A percentile compares a stretch with the other conserved stretches of the same genome.
Conservation (phyloP, 371 early-diverging fungal genomes). For the Rhizopus arrhizus region DNA sequence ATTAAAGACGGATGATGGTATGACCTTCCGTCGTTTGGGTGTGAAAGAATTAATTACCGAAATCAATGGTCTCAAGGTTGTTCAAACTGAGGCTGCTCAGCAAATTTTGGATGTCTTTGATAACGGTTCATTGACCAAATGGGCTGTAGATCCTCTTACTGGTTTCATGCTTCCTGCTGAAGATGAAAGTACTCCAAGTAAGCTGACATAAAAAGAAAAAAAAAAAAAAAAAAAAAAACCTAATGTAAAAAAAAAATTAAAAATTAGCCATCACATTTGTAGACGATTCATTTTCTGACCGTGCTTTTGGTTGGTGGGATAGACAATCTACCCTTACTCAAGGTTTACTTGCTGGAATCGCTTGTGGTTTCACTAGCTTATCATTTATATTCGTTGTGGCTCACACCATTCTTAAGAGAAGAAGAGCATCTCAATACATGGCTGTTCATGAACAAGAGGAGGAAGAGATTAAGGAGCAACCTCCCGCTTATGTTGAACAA, state of each 20-base stretch:
- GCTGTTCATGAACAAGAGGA: conserved; percentile 29
- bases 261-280: background rate
- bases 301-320: background rate
- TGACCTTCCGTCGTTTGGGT: conserved; percentile 57
- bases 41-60: conserved; percentile 68
- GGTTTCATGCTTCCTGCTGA: conserved; percentile 46
- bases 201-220: too few species aligned
- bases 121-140: conserved; percentile 43
- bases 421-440: background rate
- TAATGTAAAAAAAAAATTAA: background rate
- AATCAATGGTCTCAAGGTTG: conserved; percentile 69
- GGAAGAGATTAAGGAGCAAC: conserved; percentile 26
- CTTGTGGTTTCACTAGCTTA: background rate
- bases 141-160: conserved; percentile 49
- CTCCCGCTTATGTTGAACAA: conserved; percentile 33
- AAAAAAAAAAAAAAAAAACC: too few species aligned
- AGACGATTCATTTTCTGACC: background rate
- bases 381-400: background rate
- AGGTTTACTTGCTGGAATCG: background rate
- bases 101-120: conserved; percentile 68
- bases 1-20: conserved; percentile 56
- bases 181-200: background rate
- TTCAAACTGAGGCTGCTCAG: conserved; percentile 71
- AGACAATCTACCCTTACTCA: background rate
- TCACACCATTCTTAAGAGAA: background rate